Evolutionary conservation across 2,329 filamentous ascomycete species (phyloP), one percentile per base, ranked within the genome.

Genomic region (Beauveria sp.): DNA sequence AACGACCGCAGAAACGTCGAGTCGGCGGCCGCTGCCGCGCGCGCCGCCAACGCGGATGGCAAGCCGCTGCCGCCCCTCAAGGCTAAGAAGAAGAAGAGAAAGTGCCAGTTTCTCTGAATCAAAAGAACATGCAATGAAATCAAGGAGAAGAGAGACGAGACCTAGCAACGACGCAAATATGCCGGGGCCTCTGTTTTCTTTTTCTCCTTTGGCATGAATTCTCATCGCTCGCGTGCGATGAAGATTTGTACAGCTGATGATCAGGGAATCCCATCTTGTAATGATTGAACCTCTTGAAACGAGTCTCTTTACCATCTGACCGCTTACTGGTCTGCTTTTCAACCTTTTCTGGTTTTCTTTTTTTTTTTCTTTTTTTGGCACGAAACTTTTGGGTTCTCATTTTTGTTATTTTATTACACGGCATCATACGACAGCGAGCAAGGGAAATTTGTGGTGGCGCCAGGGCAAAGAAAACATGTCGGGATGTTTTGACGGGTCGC

Each of bases 51-150:
- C 65, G 68, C 74, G 58, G 75, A 75, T 60, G 72, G 71, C 50
- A 72, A 72, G 63, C 68, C 72, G 6, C 47, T 62, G 63, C 58
- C 58, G 43, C 73, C 72, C 52, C 72, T 79, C 63, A 71, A 73
- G 66, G 72, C 79, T 78, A 91, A 87, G 81, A 88, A 88, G 80
- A 95, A 91, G 86, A 92, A 90, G 84, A 87, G 88, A 79, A 89
- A 83, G 75, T 96, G 91, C 81, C 85, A 83, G 73, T 85, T 93
- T 74, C 81, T 96, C 72, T 96, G 80, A 84, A 73, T 63, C 57
- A 62, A 62, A 55, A 47, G 34, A 58, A 63, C 59, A 57, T 40
- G 52, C 38, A 53, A 55, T 54, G 28, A 24, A 52, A 62, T 63
- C 56, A 52, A 62, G 20, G 20, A 49, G 20, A 47, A 40, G 57